Evolutionary conservation across 345 rosid genomes (phyloP).

Genomic region (Acer negundo): DNA sequence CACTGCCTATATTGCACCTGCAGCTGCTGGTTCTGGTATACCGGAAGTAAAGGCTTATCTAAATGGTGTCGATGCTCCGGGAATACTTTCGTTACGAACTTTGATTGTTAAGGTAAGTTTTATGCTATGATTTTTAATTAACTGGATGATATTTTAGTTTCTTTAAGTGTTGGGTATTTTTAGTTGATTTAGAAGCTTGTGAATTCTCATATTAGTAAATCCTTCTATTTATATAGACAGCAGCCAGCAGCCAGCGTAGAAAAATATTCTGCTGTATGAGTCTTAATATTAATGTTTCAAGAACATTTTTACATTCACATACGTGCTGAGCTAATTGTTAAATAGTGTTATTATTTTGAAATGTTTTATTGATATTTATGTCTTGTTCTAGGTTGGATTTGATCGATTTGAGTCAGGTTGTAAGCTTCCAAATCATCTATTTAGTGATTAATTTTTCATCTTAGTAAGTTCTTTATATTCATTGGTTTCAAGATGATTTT

Average conservation of each 20-base stretch:
- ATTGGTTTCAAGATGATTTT: background rate
- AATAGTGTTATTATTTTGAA: background rate
- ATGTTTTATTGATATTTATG: background rate
- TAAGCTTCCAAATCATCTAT: background rate
- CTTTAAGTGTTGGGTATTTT: too few species aligned
- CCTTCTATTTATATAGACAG: too few species aligned
- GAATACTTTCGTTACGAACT: constrained; percentile 66
- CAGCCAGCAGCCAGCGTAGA: too few species aligned
- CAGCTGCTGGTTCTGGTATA: constrained; percentile 93
- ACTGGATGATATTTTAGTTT: too few species aligned
- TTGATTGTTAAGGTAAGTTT: constrained; percentile 66
- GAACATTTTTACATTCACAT: too few species aligned
- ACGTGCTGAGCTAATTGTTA: background rate
- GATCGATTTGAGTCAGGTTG: background rate
- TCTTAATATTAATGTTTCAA: too few species aligned
- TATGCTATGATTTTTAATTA: background rate
- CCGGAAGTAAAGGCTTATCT: constrained; percentile 96
- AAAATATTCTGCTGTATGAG: too few species aligned
- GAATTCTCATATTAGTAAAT: too few species aligned
- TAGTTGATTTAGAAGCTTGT: too few species aligned
- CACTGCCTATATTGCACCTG: constrained; percentile 75
- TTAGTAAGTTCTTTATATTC: background rate
- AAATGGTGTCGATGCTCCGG: constrained; percentile 95
- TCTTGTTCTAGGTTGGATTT: background rate
- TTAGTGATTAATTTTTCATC: background rate